Evolutionary conservation across 2,329 filamentous ascomycete genomes (phyloP).

Genomic region (Trichophyton mentagrophytes): DNA sequence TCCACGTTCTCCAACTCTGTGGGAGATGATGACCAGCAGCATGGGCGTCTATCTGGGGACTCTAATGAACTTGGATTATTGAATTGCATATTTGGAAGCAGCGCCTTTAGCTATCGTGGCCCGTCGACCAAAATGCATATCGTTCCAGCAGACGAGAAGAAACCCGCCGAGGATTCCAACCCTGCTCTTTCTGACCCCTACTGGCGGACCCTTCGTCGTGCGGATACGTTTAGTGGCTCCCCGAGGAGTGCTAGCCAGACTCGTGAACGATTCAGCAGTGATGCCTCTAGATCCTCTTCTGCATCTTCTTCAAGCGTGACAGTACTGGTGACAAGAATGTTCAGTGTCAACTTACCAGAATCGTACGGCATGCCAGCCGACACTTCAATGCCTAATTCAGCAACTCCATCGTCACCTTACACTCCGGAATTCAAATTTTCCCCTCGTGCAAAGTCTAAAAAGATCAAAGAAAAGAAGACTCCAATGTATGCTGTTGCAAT

Average conservation of each 20-base stretch:
- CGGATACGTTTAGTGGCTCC: constrained; percentile 26
- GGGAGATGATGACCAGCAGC: constrained; percentile 23
- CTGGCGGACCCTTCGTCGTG: constrained; percentile 18
- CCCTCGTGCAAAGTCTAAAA: constrained; percentile 30
- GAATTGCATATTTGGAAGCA: constrained; percentile 50
- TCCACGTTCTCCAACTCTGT: constrained; percentile 32
- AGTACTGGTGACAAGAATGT: constrained; percentile 46
- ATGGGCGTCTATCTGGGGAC: constrained; percentile 31
- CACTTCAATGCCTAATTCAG: constrained; percentile 18
- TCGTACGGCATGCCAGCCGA: constrained; percentile 28
- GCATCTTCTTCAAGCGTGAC: constrained; percentile 34
- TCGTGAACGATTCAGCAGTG: constrained; percentile 19
- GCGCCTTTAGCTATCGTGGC: constrained; percentile 45
- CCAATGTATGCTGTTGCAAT: constrained; percentile 49
- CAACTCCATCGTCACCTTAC: constrained; percentile 22
- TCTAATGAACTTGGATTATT: constrained; percentile 41
- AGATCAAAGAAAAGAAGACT: constrained; percentile 40
- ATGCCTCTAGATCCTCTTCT: constrained; percentile 8
- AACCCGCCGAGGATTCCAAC: constrained; percentile 15
- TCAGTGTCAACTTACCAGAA: constrained; percentile 44
- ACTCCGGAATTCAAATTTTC: constrained; percentile 28
- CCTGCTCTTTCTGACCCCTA: constrained; percentile 18
- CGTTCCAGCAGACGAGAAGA: constrained; percentile 33
- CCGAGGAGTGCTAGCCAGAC: constrained; percentile 12
- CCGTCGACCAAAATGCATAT: constrained; percentile 50